phyloP scores from a whole-genome alignment of 176 grass and related monocot genomes.

The Stipa capillata region DNA sequence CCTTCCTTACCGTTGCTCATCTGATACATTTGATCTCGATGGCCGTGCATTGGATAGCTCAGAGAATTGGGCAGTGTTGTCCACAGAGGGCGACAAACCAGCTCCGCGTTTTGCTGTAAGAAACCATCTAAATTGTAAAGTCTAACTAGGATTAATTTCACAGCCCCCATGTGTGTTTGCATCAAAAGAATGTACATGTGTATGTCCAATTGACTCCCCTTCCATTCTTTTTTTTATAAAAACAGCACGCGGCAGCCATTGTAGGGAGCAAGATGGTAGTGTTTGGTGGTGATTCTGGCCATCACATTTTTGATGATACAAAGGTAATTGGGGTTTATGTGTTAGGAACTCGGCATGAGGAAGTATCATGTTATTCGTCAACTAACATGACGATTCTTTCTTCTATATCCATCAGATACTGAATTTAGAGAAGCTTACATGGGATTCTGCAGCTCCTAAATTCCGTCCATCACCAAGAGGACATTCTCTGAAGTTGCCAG shows the following conservation, averaged over 20 bases:
- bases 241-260: constrained; percentile 86
- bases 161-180: not conserved
- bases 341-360: not conserved
- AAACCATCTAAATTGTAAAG: not conserved
- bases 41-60: constrained; percentile 40
- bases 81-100: constrained; percentile 70
- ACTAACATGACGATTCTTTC: not conserved
- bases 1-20: constrained; percentile 37
- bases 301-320: constrained; percentile 76
- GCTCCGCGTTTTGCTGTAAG: constrained; percentile 79
- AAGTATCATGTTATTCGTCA: constrained; percentile 5
- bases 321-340: constrained; percentile 33
- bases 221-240: too few relatives aligned
- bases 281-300: constrained; percentile 75
- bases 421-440: constrained; percentile 84
- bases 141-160: not conserved
- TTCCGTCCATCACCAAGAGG: constrained; percentile 46
- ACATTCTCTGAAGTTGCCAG: constrained; percentile 50
- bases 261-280: constrained; percentile 94
- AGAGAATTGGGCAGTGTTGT: constrained; percentile 64
- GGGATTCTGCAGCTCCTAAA: constrained; percentile 50
- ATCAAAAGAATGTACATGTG: not conserved
- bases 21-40: constrained; percentile 44
- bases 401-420: constrained; percentile 61
- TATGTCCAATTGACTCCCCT: too few relatives aligned